Evolutionary conservation across 495 filamentous ascomycete species (phyloP), one percentile per base, ranked within the genome.

Genomic region (Penicillium arizonense): DNA sequence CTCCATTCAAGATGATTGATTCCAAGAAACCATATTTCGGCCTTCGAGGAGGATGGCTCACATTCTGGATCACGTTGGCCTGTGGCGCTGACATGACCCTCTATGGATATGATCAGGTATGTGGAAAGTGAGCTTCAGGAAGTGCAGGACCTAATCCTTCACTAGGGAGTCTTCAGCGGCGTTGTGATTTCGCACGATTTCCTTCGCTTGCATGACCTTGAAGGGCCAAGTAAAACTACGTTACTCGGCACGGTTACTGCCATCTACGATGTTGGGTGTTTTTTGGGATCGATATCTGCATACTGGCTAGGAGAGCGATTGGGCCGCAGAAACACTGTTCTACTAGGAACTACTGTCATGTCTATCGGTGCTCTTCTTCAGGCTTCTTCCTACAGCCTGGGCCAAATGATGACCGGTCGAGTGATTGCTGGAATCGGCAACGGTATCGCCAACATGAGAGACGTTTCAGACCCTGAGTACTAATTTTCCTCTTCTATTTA

Each of bases 331-430:
- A 78, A 73, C 42, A 69, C 72, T 0, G 70, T 83, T 41, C 36
- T 79, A 6, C 37, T 75, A 20, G 77, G 74, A 4, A 74, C 75
- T 5, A 63, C 62, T 0, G 72, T 83, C 38, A 81, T 83, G 79
- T 67, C 65, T 20, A 58, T 83, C 28, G 81, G 78, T 6, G 77
- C 78, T 10, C 64, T 81, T 42, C 64, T 83, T 1, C 80, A 83
- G 55, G 70, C 75, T 13, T 60, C 70, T 9, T 61, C 78, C 0
- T 80, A 73, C 56, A 69, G 68, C 39, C 23, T 74, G 1, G 58
- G 62, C 4, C 75, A 78, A 48, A 67, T 78, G 52, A 70, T 77
- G 38, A 62, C 71, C 14, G 76, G 74, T 33, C 60, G 76, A 0
- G 41, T 77, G 12, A 53, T 76, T 32, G 55, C 65, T 4, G 75